Percentiles rank a stretch among this genome's conserved stretches.
phyloP scores from a whole-genome alignment of 2,329 filamentous ascomycete genomes.

The Colletotrichum sp. region DNA sequence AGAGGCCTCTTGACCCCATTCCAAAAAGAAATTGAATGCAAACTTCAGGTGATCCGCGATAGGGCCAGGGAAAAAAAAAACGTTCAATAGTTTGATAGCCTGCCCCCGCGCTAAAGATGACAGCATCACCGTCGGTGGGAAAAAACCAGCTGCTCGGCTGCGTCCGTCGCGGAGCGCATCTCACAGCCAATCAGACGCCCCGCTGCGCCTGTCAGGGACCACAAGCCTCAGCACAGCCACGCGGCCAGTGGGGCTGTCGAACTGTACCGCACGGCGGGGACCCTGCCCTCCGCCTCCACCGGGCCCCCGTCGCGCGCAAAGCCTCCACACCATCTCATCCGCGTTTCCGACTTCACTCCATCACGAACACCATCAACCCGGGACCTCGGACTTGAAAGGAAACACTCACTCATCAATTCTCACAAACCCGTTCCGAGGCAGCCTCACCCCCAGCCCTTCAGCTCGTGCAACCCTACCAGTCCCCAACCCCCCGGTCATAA shows the following conservation, averaged over 20 bases:
- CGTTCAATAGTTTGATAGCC: neutral
- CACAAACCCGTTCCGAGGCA: neutral
- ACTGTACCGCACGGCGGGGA: neutral
- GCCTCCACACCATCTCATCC: neutral
- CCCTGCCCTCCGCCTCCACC: neutral
- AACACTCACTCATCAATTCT: neutral
- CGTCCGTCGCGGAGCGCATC: neutral
- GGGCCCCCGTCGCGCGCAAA: neutral
- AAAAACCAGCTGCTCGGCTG: slow-evolving; percentile 14
- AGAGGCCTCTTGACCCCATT: neutral
- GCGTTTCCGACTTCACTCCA: slow-evolving; percentile 15
- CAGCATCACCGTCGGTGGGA: neutral
- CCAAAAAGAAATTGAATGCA: neutral
- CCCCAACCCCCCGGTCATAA: neutral
- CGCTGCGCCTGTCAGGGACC: neutral
- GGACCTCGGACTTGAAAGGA: neutral
- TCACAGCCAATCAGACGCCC: neutral
- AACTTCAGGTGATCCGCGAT: neutral
- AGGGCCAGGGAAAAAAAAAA: neutral
- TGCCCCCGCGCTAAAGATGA: neutral
- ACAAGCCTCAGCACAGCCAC: neutral
- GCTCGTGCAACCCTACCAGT: neutral
- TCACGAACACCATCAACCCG: neutral
- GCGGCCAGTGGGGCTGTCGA: neutral
- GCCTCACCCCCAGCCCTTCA: neutral